Conservation (phyloP, 1,139 yeast genomes). For the Sugiyamaella pinicola region DNA sequence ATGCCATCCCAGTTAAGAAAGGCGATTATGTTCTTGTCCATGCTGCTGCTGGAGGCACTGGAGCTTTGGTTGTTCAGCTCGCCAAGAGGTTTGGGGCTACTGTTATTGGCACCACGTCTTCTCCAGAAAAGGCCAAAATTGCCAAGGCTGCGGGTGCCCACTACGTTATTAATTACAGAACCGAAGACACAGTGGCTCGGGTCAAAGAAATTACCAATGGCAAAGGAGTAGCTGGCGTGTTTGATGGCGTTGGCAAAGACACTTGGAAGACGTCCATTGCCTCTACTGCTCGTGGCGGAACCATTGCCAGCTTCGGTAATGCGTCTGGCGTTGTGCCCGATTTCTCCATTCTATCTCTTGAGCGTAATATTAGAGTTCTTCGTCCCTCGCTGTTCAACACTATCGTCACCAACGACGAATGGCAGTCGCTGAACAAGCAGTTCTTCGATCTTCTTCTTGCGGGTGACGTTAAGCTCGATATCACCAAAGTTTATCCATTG, state of each 20-base stretch:
- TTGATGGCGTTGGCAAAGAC: conserved; percentile 82
- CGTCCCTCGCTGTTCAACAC: conserved; percentile 69
- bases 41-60: conserved; percentile 97
- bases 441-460: conserved; percentile 51
- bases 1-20: conserved; percentile 63
- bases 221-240: conserved; percentile 70
- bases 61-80: conserved; percentile 67
- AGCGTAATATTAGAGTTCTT: conserved; percentile 61
- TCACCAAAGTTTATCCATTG: conserved; percentile 61
- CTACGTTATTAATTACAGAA: conserved; percentile 61
- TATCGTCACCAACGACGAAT: conserved; percentile 56
- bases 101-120: conserved; percentile 82
- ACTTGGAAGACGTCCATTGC: conserved; percentile 67
- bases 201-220: conserved; percentile 71
- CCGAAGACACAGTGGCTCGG: conserved; percentile 56
- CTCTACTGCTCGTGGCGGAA: conserved; percentile 69
- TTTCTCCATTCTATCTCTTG: conserved; percentile 51
- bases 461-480: conserved; percentile 55
- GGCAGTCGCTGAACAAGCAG: conserved; percentile 54
- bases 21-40: conserved; percentile 53
- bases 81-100: conserved; percentile 65
- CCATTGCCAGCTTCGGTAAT: conserved; percentile 77
- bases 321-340: conserved; percentile 87
- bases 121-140: conserved; percentile 52
- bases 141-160: conserved; percentile 79